Conservation (phyloP, 768 basidiomycete genomes). For the Imleria badia region DNA sequence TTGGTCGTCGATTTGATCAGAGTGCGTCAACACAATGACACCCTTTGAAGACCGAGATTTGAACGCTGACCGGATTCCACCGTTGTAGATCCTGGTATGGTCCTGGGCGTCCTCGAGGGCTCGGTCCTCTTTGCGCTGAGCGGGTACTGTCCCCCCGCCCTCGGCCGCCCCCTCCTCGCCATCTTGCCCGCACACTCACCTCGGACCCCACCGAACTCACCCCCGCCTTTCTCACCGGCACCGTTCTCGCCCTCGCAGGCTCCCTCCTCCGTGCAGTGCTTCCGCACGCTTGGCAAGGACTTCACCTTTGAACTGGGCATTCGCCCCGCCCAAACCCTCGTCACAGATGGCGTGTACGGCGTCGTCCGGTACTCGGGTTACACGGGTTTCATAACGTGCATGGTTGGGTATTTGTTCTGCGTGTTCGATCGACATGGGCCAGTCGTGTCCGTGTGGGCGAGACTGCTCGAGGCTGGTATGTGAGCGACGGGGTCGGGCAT, state of each 20-base stretch:
- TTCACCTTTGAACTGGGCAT: slow-evolving; percentile 29
- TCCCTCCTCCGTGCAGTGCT: slow-evolving; percentile 20
- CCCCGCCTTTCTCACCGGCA: slow-evolving; percentile 10
- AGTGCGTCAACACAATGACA: neutral
- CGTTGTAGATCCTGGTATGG: neutral
- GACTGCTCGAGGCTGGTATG: neutral
- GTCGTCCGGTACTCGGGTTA: slow-evolving; percentile 34
- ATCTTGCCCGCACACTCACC: neutral
- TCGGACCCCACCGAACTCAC: neutral
- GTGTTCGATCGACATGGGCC: slow-evolving; percentile 2
- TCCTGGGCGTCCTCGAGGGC: slow-evolving; percentile 9
- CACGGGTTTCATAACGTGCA: neutral
- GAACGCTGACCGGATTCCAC: neutral
- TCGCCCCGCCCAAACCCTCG: slow-evolving; percentile 16
- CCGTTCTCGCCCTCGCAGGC: slow-evolving; percentile 2
- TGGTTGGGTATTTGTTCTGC: slow-evolving; percentile 5
- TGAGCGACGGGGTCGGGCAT: neutral
- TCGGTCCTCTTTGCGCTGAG: neutral
- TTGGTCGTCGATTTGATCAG: neutral
- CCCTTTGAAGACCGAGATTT: neutral
- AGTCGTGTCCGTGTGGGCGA: slow-evolving; percentile 1
- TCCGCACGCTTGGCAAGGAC: slow-evolving; percentile 15
- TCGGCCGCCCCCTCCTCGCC: neutral
- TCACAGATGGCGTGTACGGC: slow-evolving; percentile 25
- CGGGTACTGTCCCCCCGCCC: neutral